Percentiles rank a stretch among this genome's conserved stretches.
These are phyloP conservation scores for Penicillium fuscoglaucum DNA, from an alignment of 2,329 filamentous ascomycete genomes.

Conservation along the genomic window DNA sequence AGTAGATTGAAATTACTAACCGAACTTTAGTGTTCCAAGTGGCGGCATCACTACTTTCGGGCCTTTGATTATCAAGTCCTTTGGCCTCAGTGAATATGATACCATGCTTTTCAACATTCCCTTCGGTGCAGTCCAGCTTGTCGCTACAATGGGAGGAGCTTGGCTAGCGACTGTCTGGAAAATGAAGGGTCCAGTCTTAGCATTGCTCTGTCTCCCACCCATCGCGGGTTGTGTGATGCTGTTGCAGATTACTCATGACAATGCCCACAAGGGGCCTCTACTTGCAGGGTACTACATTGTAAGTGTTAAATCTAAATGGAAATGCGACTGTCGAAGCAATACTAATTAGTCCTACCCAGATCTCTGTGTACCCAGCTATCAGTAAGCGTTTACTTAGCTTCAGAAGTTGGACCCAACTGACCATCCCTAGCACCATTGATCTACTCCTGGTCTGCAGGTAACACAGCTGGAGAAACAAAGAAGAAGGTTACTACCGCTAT, in stretches of 20 bases:
- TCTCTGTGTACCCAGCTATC: slow-evolving; percentile 61
- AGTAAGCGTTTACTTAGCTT: slow-evolving; percentile 34
- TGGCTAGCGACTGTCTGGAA: slow-evolving; percentile 56
- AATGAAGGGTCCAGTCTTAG: slow-evolving; percentile 57
- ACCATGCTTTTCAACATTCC: slow-evolving; percentile 63
- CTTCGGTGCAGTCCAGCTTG: slow-evolving; percentile 60
- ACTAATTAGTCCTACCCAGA: slow-evolving; percentile 29
- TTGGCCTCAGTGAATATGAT: slow-evolving; percentile 57
- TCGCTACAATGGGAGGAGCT: slow-evolving; percentile 60
- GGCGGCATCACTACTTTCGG: slow-evolving; percentile 62
- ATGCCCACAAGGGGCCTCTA: slow-evolving; percentile 51
- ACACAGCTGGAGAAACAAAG: slow-evolving; percentile 67
- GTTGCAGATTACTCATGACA: slow-evolving; percentile 50
- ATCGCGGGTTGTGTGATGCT: slow-evolving; percentile 59
- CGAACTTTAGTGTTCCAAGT: slow-evolving; percentile 48
- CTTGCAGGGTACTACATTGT: slow-evolving; percentile 59
- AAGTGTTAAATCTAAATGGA: slow-evolving; percentile 2
- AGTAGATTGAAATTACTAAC: slow-evolving; percentile 7
- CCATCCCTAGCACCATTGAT: slow-evolving; percentile 58
- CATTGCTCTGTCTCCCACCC: slow-evolving; percentile 56
- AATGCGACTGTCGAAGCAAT: neutral
- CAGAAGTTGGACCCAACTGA: slow-evolving; percentile 12
- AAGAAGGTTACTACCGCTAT: slow-evolving; percentile 65
- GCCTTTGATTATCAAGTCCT: slow-evolving; percentile 58
- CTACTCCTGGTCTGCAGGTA: slow-evolving; percentile 68